Evolutionary conservation across 257 asterid genomes (phyloP), one percentile per base, ranked within the genome.

Genomic region (Lithospermum erythrorhizon): DNA sequence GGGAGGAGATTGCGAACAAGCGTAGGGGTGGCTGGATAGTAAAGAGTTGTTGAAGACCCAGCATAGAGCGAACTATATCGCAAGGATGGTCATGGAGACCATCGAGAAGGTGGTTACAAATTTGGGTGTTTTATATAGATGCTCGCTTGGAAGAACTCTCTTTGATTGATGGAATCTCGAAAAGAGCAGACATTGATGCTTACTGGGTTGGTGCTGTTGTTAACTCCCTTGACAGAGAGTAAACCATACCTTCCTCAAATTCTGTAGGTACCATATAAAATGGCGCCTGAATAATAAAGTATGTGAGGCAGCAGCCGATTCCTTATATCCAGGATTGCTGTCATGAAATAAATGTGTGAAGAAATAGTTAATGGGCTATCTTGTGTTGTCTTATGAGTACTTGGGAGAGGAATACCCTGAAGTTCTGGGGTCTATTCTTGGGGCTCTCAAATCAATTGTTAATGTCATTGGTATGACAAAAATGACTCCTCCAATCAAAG

Each of bases 181-280:
- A 89, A 89, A 69, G 96, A 89, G 71, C 96, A 89, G 75, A 89
- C 96, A 48, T 94, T 89, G 68, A 89, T 89, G 96, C 94, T 89
- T 21, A 89, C 86, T 55, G 96, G 96, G 24, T 88, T 77, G 96
- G 96, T 60, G 96, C 90, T 58, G 96, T 89, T 65, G 95, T 89
- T 37, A 89, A 89, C 67, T 70, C 96, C 58, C 96, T 89, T 74
- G 96, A 53, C 89, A 80, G 74, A 77, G 90, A 70, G 95, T 86
- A 71, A 83, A 73, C 88, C 88, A 4, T 89, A 86, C 77, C 94
- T 89, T 68, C 96, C 96, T 47, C 96, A 89, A 77, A 89, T 89
- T 47, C n/a, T 89, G 96, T 68, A n/a, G 96, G 95, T 75, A 88
- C 95, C n/a, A n/a, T 53, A 88, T 88, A 64, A 88, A 83, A 58